Evolutionary conservation across 345 rosid genomes (phyloP).

Genomic region (Excoecaria cochinchinensis): DNA sequence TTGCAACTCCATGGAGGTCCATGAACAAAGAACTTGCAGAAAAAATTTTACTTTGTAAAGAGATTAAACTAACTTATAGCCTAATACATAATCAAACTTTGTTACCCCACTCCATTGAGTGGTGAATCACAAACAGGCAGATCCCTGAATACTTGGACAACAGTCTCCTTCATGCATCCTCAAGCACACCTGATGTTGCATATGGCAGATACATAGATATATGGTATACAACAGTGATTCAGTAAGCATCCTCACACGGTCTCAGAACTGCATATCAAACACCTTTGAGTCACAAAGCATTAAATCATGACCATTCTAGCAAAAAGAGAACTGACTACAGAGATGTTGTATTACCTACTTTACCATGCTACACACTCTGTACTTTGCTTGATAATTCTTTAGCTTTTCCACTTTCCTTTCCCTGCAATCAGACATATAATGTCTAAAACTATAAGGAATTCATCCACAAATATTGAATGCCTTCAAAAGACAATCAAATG

Average conservation of each 20-base stretch:
- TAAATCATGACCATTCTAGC: not conserved
- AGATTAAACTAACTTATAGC: slow-evolving; percentile 26
- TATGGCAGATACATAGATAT: slow-evolving; percentile 21
- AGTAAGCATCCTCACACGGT: not conserved
- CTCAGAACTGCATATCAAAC: slow-evolving; percentile 25
- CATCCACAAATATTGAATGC: not conserved
- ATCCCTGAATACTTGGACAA: slow-evolving; percentile 18
- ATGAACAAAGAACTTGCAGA: slow-evolving; percentile 2
- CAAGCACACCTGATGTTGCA: slow-evolving; percentile 18
- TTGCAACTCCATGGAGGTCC: slow-evolving; percentile 13
- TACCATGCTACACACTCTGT: slow-evolving; percentile 43
- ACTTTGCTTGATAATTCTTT: slow-evolving; percentile 49
- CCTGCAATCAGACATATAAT: slow-evolving; percentile 33
- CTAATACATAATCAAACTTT: slow-evolving; percentile 25
- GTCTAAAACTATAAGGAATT: slow-evolving; percentile 6
- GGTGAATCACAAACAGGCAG: slow-evolving; percentile 15
- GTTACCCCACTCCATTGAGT: slow-evolving; percentile 22
- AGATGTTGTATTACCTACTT: slow-evolving; percentile 17
- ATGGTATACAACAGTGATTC: slow-evolving; percentile 25
- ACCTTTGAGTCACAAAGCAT: not conserved
- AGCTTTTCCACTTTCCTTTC: slow-evolving; percentile 40
- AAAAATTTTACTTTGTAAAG: slow-evolving; percentile 8
- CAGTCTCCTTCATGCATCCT: slow-evolving; percentile 23
- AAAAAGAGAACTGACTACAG: not conserved
- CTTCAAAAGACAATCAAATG: not conserved